Evolutionary conservation across 768 basidiomycete genomes (phyloP), one percentile per base, ranked within the genome.

Genomic region (Leccinum obscurum): DNA sequence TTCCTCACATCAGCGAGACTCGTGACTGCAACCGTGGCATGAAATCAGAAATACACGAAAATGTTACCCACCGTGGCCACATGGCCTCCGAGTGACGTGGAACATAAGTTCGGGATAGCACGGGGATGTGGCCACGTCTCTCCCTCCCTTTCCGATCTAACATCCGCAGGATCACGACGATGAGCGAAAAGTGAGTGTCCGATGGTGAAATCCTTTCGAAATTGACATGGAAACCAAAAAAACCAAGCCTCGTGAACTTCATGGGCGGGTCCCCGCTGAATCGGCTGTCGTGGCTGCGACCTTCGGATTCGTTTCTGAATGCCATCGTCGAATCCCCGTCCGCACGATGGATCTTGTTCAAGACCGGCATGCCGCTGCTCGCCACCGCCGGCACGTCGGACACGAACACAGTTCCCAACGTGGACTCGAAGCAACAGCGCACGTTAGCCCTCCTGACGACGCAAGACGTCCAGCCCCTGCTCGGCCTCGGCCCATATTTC

Each of bases 341-440:
- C 3, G 83, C 93, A 1, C 80, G 82, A 51, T 98, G 95, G 89
- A 70, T 96, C 46, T 64, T 95, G 17, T 92, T 93, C 78, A 86
- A 88, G 54, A 76, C 77, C 28, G 88, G 90, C 3, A 81, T 89
- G 69, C 91, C 90, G 11, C 83, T 95, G 57, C 73, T 85, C 24
- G 68, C 78, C 6, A 72, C 78, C 6, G 60, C 75, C 1, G 64
- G 59, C n/a, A 70, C 71, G 4, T 69, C 76, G 44, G 71, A 44
- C 41, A 44, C n/a, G 41, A 41, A 41, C 9, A 4, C 41, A n/a
- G 41, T 0, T 44, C n/a, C 41, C 44, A 46, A 1, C 20, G n/a
- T 9, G 41, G 44, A 46, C 10, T 20, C 20, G 20, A 46, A 46
- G 11, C 4, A 20, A 2, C 44, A 71, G 41, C 71, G 74, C 46